Percentiles rank a stretch among this genome's conserved stretches.
phyloP scores from a whole-genome alignment of 768 basidiomycete genomes.

The Hericium alpestre region DNA sequence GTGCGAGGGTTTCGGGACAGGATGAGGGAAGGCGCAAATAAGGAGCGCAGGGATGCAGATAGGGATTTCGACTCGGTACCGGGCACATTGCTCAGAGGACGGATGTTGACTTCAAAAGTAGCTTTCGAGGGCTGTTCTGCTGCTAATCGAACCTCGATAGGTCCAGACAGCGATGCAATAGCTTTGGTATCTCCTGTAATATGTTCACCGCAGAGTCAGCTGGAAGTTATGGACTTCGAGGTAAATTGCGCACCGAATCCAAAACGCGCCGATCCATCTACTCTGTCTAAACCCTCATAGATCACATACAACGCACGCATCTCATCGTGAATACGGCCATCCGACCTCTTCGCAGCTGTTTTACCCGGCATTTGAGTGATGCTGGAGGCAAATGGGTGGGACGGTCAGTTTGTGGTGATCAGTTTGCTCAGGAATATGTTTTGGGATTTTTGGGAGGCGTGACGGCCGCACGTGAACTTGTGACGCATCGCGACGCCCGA shows the following conservation, averaged over 20 bases:
- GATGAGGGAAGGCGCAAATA: constrained; percentile 53
- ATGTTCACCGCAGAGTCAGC: background rate
- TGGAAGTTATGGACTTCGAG: background rate
- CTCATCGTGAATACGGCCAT: constrained; percentile 26
- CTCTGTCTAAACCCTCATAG: constrained; percentile 55
- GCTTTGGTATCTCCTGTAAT: constrained; percentile 30
- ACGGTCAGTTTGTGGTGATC: background rate
- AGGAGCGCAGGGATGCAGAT: constrained; percentile 40
- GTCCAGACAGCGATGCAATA: constrained; percentile 69
- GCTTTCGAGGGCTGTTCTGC: constrained; percentile 63
- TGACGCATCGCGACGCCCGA: background rate
- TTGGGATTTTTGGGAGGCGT: background rate
- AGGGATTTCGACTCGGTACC: constrained; percentile 60
- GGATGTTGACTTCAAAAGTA: constrained; percentile 62
- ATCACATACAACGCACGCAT: constrained; percentile 31
- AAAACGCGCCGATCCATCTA: constrained; percentile 71
- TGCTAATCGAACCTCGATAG: constrained; percentile 63
- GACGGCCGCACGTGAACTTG: background rate
- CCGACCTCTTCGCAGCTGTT: constrained; percentile 18
- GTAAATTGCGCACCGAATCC: constrained; percentile 35
- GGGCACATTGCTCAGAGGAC: constrained; percentile 60
- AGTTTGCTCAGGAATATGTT: background rate
- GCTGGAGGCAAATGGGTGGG: no score
- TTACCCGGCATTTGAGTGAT: no score
- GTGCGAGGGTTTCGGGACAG: constrained; percentile 60